These are phyloP conservation scores for Vachellia collinsii DNA, from an alignment of 306 rosid genomes.

Conservation along the genomic window DNA sequence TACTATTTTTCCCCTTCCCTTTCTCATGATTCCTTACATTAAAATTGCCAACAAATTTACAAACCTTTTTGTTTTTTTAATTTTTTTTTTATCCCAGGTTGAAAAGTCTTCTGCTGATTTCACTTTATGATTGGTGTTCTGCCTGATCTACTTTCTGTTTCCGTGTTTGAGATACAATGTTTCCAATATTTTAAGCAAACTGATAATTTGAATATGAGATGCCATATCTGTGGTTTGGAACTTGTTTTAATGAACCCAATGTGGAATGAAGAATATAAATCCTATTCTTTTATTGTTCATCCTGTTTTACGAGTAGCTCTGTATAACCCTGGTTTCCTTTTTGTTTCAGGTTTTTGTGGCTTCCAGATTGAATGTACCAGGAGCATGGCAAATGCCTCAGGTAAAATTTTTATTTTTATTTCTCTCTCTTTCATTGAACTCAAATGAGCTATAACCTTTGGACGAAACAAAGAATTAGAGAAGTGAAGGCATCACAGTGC, in stretches of 20 bases:
- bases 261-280: background rate
- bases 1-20: background rate
- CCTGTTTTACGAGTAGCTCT: background rate
- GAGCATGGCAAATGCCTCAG: conserved; percentile 99
- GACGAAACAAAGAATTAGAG: background rate
- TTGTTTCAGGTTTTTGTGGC: conserved; percentile 81
- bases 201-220: conserved; percentile 16
- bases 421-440: background rate
- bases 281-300: background rate
- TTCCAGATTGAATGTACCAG: conserved; percentile 95
- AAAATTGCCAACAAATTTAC: background rate
- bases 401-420: conserved; percentile 38
- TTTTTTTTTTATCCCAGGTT: background rate
- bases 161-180: conserved; percentile 18
- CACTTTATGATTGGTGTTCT: background rate
- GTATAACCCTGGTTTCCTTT: conserved; percentile 19
- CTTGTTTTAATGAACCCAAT: background rate
- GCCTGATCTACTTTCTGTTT: background rate
- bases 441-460: background rate
- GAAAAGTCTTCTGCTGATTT: conserved; percentile 21
- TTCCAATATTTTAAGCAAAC: conserved; percentile 3
- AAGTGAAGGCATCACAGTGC: background rate
- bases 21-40: background rate
- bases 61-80: background rate
- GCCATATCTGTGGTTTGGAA: conserved; percentile 7